Conservation (phyloP, 202 grass and related monocot genomes). For the Zizania palustris region DNA sequence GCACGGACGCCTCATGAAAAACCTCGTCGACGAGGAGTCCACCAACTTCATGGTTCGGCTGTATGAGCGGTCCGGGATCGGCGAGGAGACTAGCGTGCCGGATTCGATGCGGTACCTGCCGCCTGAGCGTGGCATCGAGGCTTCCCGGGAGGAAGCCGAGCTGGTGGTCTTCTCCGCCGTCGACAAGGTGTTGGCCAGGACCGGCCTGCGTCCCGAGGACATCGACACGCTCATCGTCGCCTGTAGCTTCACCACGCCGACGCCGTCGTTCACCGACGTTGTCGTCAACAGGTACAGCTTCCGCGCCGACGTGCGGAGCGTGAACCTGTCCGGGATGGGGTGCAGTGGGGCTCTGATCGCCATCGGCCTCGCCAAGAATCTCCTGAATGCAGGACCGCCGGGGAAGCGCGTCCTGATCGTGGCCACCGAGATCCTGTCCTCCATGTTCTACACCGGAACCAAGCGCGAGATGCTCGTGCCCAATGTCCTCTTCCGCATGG, state of each 20-base stretch:
- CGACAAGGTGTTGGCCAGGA: conserved; percentile 47
- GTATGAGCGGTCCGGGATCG: conserved; percentile 35
- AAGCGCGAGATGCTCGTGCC: conserved; percentile 51
- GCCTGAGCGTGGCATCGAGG: conserved; percentile 42
- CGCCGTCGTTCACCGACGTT: conserved; percentile 41
- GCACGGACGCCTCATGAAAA: not conserved
- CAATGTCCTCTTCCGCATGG: conserved; percentile 61
- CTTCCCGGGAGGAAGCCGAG: conserved; percentile 45
- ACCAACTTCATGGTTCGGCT: not conserved
- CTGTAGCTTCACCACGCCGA: conserved; percentile 55
- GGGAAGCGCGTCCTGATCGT: not conserved
- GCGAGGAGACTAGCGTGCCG: conserved; percentile 55
- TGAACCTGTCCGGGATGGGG: conserved; percentile 61
- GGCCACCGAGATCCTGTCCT: conserved; percentile 41
- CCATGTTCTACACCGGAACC: conserved; percentile 37
- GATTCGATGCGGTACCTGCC: conserved; percentile 50
- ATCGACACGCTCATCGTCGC: conserved; percentile 47
- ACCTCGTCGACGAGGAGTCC: not conserved
- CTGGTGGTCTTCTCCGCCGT: conserved; percentile 38
- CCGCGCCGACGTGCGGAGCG: conserved; percentile 41
- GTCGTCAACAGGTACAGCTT: conserved; percentile 48
- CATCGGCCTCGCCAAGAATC: conserved; percentile 46
- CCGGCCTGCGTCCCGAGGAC: conserved; percentile 30
- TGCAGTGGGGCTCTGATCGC: conserved; percentile 54
- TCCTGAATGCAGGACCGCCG: conserved; percentile 21